Evolutionary conservation across 148 eudicot genomes (phyloP).

Genomic region (Rheum nobile): DNA sequence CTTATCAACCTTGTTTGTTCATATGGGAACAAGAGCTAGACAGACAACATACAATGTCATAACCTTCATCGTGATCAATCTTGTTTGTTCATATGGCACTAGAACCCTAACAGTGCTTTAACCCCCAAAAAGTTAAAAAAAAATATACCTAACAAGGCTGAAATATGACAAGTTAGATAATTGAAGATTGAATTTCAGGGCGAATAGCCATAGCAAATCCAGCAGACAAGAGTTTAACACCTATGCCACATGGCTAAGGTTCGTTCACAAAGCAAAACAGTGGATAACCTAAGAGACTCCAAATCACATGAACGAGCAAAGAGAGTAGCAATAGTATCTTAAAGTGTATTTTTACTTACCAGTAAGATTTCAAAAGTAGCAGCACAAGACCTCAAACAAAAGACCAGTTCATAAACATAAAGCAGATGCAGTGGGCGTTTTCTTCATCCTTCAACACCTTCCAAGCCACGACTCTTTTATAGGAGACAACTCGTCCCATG

Average conservation of each 20-base stretch:
- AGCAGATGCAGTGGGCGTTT: too few species aligned
- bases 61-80: neutral
- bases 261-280: neutral
- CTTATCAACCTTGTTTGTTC: neutral
- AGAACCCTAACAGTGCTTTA: too few species aligned
- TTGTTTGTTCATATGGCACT: neutral
- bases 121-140: too few species aligned
- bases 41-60: neutral
- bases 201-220: neutral
- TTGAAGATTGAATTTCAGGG: neutral
- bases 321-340: neutral
- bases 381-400: slow-evolving; percentile 33
- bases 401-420: slow-evolving; percentile 80
- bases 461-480: too few species aligned
- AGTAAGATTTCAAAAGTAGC: neutral
- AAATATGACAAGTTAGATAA: neutral
- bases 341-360: slow-evolving; percentile 1
- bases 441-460: too few species aligned
- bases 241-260: neutral
- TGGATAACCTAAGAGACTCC: neutral
- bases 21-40: neutral
- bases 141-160: too few species aligned
- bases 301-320: neutral
- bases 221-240: neutral
- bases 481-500: too few species aligned